Evolutionary conservation across 345 rosid species (phyloP).

Genomic region (Camelina sativa): DNA sequence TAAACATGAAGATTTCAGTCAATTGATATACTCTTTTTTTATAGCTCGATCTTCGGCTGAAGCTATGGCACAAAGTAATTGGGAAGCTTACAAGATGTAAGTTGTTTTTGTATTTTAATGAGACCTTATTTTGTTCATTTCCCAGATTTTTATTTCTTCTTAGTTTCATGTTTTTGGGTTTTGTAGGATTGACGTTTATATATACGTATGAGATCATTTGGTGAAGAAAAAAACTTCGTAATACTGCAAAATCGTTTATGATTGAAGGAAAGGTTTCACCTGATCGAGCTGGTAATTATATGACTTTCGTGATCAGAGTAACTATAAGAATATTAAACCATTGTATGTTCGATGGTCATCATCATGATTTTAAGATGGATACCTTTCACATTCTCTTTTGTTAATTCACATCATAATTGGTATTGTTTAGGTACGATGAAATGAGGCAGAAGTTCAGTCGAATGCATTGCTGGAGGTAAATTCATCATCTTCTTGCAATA

Average conservation of each 20-base stretch:
- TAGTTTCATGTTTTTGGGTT: slow-evolving; percentile 19
- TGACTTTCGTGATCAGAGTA: neutral
- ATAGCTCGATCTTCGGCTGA: slow-evolving; percentile 33
- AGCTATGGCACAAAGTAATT: slow-evolving; percentile 85
- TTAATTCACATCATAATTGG: too few relatives aligned
- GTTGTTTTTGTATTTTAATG: neutral
- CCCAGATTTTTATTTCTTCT: slow-evolving; percentile 22
- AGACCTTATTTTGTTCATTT: neutral
- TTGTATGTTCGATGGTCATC: too few relatives aligned
- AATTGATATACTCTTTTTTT: neutral
- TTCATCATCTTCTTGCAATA: too few relatives aligned
- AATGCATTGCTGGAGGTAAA: too few relatives aligned
- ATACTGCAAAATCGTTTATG: slow-evolving; percentile 90
- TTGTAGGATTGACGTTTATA: slow-evolving; percentile 93
- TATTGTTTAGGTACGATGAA: too few relatives aligned
- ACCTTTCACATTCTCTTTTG: too few relatives aligned
- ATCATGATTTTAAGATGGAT: too few relatives aligned
- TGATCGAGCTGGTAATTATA: slow-evolving; percentile 85
- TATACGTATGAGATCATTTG: slow-evolving; percentile 72
- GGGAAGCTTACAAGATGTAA: slow-evolving; percentile 99
- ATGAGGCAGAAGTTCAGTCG: too few relatives aligned
- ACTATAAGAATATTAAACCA: too few relatives aligned
- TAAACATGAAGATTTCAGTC: neutral
- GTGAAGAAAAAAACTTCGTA: slow-evolving; percentile 83
- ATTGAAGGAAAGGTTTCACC: slow-evolving; percentile 94